These are phyloP conservation scores for Barnettozyma sp. DNA, from an alignment of 805 yeast genomes.

Conservation along the genomic window DNA sequence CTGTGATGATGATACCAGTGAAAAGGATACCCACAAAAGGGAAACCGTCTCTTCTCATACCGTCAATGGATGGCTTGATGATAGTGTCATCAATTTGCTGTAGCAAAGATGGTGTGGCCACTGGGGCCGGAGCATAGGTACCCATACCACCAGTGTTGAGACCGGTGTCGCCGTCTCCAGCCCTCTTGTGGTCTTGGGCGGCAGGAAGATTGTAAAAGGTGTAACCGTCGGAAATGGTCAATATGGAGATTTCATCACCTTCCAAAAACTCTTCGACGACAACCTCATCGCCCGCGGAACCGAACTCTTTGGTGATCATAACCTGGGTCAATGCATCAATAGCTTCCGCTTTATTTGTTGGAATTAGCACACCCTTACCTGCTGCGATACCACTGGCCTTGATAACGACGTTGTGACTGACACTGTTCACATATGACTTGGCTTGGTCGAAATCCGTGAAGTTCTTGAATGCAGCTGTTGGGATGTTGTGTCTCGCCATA, in stretches of 20 bases:
- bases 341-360: slow-evolving; percentile 79
- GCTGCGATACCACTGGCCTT: slow-evolving; percentile 98
- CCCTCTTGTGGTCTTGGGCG: slow-evolving; percentile 97
- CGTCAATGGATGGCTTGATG: slow-evolving; percentile 86
- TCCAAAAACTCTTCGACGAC: slow-evolving; percentile 94
- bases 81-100: slow-evolving; percentile 65
- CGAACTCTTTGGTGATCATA: slow-evolving; percentile 86
- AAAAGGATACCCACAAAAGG: slow-evolving; percentile 95
- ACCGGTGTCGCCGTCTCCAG: slow-evolving; percentile 90
- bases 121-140: slow-evolving; percentile 96
- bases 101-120: slow-evolving; percentile 73
- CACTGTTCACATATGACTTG: slow-evolving; percentile 53
- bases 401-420: slow-evolving; percentile 75
- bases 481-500: slow-evolving; percentile 87
- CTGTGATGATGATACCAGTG: slow-evolving; percentile 89
- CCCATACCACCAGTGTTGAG: slow-evolving; percentile 99
- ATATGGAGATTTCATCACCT: slow-evolving; percentile 93
- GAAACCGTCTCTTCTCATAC: slow-evolving; percentile 90
- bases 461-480: slow-evolving; percentile 87
- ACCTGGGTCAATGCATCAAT: slow-evolving; percentile 73
- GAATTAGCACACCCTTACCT: slow-evolving; percentile 97
- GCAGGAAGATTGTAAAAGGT: slow-evolving; percentile 86
- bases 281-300: slow-evolving; percentile 89
- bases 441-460: slow-evolving; percentile 77
- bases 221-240: slow-evolving; percentile 92